Evolutionary conservation across 208 protist species (phyloP), one percentile per base, ranked within the genome.

Genomic region (Tritrichomonas foetus): DNA sequence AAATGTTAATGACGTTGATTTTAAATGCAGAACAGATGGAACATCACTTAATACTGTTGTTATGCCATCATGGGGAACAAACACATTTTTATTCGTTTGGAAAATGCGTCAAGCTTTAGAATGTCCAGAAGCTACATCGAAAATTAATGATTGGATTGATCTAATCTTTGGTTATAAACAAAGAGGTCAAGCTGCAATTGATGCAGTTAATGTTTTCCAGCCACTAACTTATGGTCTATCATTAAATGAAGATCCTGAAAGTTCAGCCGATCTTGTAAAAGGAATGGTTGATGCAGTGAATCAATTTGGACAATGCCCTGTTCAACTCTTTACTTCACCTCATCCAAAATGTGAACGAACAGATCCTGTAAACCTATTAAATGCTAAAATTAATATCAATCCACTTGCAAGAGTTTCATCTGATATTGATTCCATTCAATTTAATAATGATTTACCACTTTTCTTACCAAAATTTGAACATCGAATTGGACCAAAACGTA

Each of bases 101-200:
- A 89, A 47, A 50, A 89, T 53, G 41, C 53, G 78, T 57, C 27
- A 53, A n/a, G 47, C 78, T 33, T 20, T 89, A 2, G 78, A 89
- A 50, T 33, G 9, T n/a, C 20, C 25, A 89, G 78, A 89, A 27
- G 95, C 96, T 0, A 95, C 82, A 30, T 93, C 41, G 16, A 50
- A 44, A 27, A 82, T 82, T 30, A 41, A 49, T 8, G 9, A 44
- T 30, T 44, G 74, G 74, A 50, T 82, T 50, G 74, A 82, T 82
- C 50, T 82, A 50, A 89, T 89, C 5, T 89, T 89, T 30, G 78
- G 78, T 20, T 89, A 27, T 16, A 89, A 50, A 14, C 78, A 89
- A 50, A 25, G 41, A 9, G 78, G 78, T 41, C 41, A 53, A 39
- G 78, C 78, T 39, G 78, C 78, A 50, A 89, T 89, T 39, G 41